phyloP scores from a whole-genome alignment of 2,329 filamentous ascomycete species.

The Stachybotrys echinatus region DNA sequence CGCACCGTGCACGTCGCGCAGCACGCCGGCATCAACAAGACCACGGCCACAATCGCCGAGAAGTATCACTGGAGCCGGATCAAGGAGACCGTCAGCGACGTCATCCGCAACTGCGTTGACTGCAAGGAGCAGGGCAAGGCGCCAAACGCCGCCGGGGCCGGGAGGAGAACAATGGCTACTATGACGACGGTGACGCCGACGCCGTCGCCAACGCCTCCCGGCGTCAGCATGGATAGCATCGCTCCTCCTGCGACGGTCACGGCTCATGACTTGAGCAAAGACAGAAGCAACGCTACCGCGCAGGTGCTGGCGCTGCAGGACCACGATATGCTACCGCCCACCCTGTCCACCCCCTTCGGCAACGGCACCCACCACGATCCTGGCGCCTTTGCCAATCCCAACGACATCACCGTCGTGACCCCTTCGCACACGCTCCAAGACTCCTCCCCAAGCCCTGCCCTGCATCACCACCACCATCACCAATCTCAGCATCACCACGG shows the following conservation, averaged over 20 bases:
- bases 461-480: slow-evolving; percentile 12
- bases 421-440: slow-evolving; percentile 31
- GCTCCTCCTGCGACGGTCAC: background rate
- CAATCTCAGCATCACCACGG: slow-evolving; percentile 25
- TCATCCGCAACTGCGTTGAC: slow-evolving; percentile 85
- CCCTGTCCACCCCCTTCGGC: slow-evolving; percentile 13
- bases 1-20: slow-evolving; percentile 65
- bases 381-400: slow-evolving; percentile 41
- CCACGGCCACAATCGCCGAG: slow-evolving; percentile 87
- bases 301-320: slow-evolving; percentile 21
- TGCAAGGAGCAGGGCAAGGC: slow-evolving; percentile 76
- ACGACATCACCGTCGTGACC: slow-evolving; percentile 38
- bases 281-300: background rate
- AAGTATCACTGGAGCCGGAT: slow-evolving; percentile 97
- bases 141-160: slow-evolving; percentile 21
- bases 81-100: slow-evolving; percentile 93
- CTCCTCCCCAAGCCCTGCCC: slow-evolving; percentile 7
- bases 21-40: slow-evolving; percentile 97
- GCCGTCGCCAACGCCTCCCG: background rate
- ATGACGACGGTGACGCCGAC: slow-evolving; percentile 4
- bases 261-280: background rate
- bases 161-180: slow-evolving; percentile 9
- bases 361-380: slow-evolving; percentile 17
- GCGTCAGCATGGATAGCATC: background rate
- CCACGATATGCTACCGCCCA: slow-evolving; percentile 17